Evolutionary conservation across 305 asterid genomes (phyloP).

Genomic region (Lippia alba): DNA sequence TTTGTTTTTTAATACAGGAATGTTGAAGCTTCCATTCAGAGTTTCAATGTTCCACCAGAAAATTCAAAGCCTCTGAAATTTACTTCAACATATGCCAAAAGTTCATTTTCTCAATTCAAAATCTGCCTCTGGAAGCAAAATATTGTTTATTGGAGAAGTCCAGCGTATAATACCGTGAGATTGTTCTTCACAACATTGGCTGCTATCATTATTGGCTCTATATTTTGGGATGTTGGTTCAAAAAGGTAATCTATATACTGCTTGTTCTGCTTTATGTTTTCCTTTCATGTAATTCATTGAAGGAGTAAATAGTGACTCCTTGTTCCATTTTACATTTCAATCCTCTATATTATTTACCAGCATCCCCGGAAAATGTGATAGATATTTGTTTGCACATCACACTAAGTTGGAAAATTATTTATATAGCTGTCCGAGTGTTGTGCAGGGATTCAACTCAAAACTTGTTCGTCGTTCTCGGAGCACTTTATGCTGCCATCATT

Average conservation of each 20-base stretch:
- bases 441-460: constrained; percentile 77
- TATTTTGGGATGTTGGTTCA: constrained; percentile 87
- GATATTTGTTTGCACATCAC: constrained; percentile 3
- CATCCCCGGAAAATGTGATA: no score
- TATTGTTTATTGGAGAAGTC: constrained; percentile 88
- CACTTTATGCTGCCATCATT: constrained; percentile 69
- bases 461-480: constrained; percentile 77
- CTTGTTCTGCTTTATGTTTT: not conserved
- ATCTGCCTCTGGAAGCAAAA: constrained; percentile 83
- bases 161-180: constrained; percentile 80
- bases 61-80: constrained; percentile 70
- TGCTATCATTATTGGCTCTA: constrained; percentile 74
- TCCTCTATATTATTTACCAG: not conserved
- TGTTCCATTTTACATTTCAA: not conserved
- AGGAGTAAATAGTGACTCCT: not conserved
- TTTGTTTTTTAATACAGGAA: constrained; percentile 48
- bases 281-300: not conserved
- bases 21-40: constrained; percentile 72
- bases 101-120: constrained; percentile 57
- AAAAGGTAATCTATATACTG: constrained; percentile 53
- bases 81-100: constrained; percentile 54
- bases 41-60: constrained; percentile 60
- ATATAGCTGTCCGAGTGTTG: constrained; percentile 25
- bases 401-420: not conserved
- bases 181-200: constrained; percentile 71